Conservation (phyloP, 2,329 filamentous ascomycete species). For the Tolypocladium ophioglossoides region DNA sequence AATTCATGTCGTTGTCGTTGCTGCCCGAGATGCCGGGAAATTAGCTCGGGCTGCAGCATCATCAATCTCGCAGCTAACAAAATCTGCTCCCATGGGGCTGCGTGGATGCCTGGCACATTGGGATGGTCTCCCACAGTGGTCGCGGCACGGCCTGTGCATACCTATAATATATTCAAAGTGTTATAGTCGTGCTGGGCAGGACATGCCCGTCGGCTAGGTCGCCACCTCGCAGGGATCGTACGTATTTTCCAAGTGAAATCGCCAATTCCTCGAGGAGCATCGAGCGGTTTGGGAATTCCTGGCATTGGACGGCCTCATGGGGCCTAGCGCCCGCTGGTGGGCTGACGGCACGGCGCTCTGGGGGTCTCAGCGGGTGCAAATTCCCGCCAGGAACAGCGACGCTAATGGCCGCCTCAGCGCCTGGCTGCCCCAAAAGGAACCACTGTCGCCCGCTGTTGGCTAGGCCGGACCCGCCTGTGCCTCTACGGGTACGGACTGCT, state of each 20-base stretch:
- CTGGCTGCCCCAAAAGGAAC: not conserved
- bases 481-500: too few species aligned
- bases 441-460: not conserved
- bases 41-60: not conserved
- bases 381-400: not conserved
- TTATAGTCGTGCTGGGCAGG: too few species aligned
- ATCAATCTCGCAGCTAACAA: not conserved
- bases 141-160: too few species aligned
- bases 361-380: not conserved
- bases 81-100: not conserved
- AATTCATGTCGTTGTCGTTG: not conserved
- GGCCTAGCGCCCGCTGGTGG: not conserved
- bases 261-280: too few species aligned
- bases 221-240: too few species aligned
- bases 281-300: not conserved
- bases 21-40: not conserved
- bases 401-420: not conserved
- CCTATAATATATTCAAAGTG: too few species aligned
- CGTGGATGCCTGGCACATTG: not conserved
- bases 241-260: too few species aligned
- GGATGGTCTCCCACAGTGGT: too few species aligned
- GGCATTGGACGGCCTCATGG: not conserved
- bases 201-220: too few species aligned
- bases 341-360: not conserved
- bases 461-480: not conserved